Evolutionary conservation across 129 eudicot species (phyloP).

Genomic region (Ambrosia artemisiifolia): DNA sequence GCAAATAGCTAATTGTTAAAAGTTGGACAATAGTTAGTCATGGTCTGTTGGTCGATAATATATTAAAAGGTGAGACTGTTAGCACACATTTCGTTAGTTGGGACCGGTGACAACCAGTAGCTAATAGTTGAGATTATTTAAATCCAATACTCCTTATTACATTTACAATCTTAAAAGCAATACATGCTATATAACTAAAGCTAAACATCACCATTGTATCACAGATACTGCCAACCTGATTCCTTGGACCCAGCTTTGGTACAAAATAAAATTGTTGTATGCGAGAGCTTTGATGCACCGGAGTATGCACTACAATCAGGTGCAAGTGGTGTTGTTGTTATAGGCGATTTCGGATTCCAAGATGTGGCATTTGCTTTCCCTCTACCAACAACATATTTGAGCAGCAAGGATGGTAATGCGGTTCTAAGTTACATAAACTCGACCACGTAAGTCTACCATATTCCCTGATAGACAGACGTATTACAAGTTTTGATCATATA

Average conservation of each 20-base stretch:
- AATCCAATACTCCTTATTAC: too few relatives aligned
- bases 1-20: too few relatives aligned
- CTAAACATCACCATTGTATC: neutral
- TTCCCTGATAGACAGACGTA: too few relatives aligned
- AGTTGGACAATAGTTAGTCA: too few relatives aligned
- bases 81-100: too few relatives aligned
- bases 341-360: conserved; percentile 16
- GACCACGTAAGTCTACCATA: conserved; percentile 26
- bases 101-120: too few relatives aligned
- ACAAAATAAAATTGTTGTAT: conserved; percentile 31
- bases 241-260: conserved; percentile 29
- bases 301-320: conserved; percentile 2
- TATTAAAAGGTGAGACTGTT: too few relatives aligned
- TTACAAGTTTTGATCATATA: neutral
- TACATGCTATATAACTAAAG: neutral
- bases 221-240: conserved; percentile 27
- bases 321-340: conserved; percentile 28
- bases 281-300: conserved; percentile 18
- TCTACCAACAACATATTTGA: conserved; percentile 34
- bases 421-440: conserved; percentile 33
- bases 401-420: conserved; percentile 23
- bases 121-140: too few relatives aligned
- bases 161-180: too few relatives aligned
- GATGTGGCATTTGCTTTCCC: conserved; percentile 30
- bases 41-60: too few relatives aligned